Evolutionary conservation across 1,284 basidiomycete genomes (phyloP).

Genomic region (Ganoderma lingzhi): DNA sequence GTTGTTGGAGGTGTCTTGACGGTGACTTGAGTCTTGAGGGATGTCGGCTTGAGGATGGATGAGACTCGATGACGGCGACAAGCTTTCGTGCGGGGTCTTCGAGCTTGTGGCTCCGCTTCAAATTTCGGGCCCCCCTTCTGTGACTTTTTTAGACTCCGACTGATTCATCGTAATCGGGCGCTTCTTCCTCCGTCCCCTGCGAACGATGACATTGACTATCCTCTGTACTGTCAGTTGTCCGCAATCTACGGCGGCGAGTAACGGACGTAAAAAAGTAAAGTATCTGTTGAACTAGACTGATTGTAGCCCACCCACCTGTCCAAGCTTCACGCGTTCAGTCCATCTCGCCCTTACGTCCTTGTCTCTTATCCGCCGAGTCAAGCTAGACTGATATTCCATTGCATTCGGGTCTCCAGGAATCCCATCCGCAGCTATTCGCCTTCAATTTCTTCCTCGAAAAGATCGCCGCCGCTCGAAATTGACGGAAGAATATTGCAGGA

Average conservation of each 20-base stretch:
- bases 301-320: neutral
- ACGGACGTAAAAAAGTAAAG: neutral
- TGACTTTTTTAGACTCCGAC: neutral
- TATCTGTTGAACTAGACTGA: neutral
- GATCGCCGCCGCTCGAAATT: neutral
- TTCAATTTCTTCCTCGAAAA: neutral
- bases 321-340: neutral
- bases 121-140: neutral
- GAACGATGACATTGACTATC: neutral
- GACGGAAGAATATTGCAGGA: neutral
- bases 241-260: no score
- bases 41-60: slow-evolving; percentile 47
- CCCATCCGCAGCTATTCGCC: neutral
- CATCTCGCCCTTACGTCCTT: neutral
- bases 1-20: slow-evolving; percentile 40
- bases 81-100: slow-evolving; percentile 13
- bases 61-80: slow-evolving; percentile 23
- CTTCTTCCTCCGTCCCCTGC: neutral
- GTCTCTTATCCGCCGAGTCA: neutral
- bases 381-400: neutral
- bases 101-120: slow-evolving; percentile 21
- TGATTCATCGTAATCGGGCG: neutral
- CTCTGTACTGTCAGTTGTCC: neutral
- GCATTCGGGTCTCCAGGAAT: neutral
- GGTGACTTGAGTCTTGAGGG: slow-evolving; percentile 23